Evolutionary conservation across 2,329 filamentous ascomycete genomes (phyloP).

Genomic region (Stylonectria norvegica): DNA sequence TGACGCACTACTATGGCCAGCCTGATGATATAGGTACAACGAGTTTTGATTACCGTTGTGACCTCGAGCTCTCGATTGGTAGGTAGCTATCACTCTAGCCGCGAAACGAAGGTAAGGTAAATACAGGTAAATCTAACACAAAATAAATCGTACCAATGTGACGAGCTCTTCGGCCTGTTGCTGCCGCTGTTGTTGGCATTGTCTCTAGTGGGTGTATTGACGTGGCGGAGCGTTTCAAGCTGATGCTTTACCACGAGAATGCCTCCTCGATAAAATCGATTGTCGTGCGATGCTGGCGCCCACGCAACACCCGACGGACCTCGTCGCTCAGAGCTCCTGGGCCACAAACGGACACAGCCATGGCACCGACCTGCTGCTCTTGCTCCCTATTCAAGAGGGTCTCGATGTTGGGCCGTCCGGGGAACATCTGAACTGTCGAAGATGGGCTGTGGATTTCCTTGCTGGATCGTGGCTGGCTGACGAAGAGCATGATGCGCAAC

Average conservation of each 20-base stretch:
- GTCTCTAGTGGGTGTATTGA: background rate
- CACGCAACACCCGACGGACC: constrained; percentile 64
- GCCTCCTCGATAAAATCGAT: constrained; percentile 80
- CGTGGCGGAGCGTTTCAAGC: background rate
- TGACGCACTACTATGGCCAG: too few species aligned
- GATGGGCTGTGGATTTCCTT: constrained; percentile 79
- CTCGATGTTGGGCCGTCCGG: constrained; percentile 70
- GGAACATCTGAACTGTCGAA: constrained; percentile 80
- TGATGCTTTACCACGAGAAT: constrained; percentile 56
- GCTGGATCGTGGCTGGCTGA: constrained; percentile 69
- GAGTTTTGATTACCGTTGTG: too few species aligned
- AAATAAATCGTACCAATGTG: constrained; percentile 5
- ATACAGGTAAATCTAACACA: constrained; percentile 10
- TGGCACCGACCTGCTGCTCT: constrained; percentile 68
- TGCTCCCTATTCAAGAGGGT: constrained; percentile 71
- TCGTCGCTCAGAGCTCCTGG: constrained; percentile 72
- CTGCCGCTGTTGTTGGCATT: too few species aligned
- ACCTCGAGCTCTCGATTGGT: constrained; percentile 1
- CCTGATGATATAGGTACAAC: too few species aligned
- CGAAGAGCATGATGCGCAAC: constrained; percentile 73
- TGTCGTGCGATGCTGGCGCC: constrained; percentile 59
- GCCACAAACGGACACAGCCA: constrained; percentile 72
- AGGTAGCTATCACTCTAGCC: constrained; percentile 1
- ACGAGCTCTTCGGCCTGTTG: constrained; percentile 1
- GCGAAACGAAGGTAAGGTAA: constrained; percentile 11